phyloP scores from a whole-genome alignment of 1,284 basidiomycete species.

The Moesziomyces parantarcticus region DNA sequence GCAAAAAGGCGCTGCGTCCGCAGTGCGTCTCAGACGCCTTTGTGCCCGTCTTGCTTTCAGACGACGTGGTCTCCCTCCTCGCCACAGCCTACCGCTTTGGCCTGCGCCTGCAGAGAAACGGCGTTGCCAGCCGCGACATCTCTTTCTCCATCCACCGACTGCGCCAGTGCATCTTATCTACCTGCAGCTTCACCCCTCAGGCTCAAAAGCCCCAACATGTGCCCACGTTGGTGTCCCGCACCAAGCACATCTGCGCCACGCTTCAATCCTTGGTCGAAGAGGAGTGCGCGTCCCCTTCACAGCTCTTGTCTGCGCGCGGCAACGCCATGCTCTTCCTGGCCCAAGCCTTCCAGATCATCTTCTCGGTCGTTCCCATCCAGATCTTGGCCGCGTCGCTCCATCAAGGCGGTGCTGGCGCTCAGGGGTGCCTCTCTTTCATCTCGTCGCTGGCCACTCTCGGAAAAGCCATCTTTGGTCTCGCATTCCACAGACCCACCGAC shows the following conservation, averaged over 20 bases:
- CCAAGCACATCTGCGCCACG: constrained; percentile 38
- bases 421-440: constrained; percentile 31
- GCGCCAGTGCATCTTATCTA: constrained; percentile 42
- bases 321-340: constrained; percentile 50
- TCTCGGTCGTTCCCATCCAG: constrained; percentile 36
- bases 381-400: constrained; percentile 29
- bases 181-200: constrained; percentile 41
- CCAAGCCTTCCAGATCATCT: constrained; percentile 41
- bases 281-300: constrained; percentile 20
- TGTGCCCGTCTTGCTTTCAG: constrained; percentile 35
- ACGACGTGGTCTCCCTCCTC: constrained; percentile 51
- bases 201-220: constrained; percentile 40
- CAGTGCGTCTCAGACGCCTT: constrained; percentile 37
- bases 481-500: constrained; percentile 42
- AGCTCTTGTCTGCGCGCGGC: constrained; percentile 28
- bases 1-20: constrained; percentile 18
- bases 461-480: constrained; percentile 39
- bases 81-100: constrained; percentile 42
- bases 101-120: constrained; percentile 18
- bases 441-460: constrained; percentile 40
- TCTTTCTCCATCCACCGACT: constrained; percentile 44
- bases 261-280: constrained; percentile 42
- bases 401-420: constrained; percentile 10
- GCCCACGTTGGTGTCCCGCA: constrained; percentile 27
- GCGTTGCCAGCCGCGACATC: constrained; percentile 30